Conservation (phyloP, 139 green algal species). For the Eudorina sp. region DNA sequence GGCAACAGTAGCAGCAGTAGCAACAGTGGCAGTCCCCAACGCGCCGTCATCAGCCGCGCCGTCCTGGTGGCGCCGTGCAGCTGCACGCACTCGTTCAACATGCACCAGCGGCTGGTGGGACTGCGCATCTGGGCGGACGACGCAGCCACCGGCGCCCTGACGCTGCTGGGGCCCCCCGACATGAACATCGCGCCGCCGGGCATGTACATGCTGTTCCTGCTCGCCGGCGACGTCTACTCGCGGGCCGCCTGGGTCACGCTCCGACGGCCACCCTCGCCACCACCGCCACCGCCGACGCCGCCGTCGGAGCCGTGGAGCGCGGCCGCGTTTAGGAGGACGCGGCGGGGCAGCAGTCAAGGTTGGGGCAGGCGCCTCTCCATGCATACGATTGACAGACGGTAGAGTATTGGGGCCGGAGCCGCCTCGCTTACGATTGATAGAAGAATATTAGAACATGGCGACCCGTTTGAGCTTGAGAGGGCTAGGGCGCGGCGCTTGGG, state of each 20-base stretch:
- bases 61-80: constrained; percentile 57
- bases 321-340: no score
- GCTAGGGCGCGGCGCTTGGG: no score
- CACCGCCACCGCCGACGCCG: no score
- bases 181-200: constrained; percentile 49
- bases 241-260: constrained; percentile 33
- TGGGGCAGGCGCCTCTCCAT: no score
- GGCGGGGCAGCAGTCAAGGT: no score
- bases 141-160: neutral
- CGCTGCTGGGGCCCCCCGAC: constrained; percentile 38
- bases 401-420: no score
- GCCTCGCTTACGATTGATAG: no score
- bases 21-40: neutral
- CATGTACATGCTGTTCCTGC: constrained; percentile 63
- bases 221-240: constrained; percentile 41
- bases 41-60: neutral
- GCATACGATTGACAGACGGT: no score
- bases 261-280: no score
- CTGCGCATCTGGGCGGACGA: constrained; percentile 22
- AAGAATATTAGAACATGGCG: no score
- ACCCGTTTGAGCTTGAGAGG: no score
- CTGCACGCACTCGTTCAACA: constrained; percentile 62
- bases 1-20: neutral
- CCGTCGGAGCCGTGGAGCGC: no score
- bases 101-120: constrained; percentile 58